Base-by-base conservation (phyloP, 106 monocot genomes). In the Allium fistulosum region DNA sequence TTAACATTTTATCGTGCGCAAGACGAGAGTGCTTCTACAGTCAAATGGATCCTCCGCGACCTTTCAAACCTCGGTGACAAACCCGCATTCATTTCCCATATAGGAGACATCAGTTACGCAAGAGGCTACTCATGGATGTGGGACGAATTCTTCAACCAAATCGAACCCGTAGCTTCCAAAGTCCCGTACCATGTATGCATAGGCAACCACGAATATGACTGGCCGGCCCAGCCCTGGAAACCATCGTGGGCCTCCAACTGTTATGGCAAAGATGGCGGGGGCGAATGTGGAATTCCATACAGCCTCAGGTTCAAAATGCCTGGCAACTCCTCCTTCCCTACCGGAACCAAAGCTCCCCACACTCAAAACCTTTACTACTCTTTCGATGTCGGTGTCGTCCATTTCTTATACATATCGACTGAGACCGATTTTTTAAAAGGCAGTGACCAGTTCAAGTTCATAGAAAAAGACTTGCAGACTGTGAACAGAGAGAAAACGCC, bases 181-280 rank as follows among this genome's bases (percentile, higher is more conserved):
- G 58, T 83, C 17, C 88, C 97, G 13, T 97, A 97, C 75, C 97
- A 97, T 72, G 97, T 97, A 12, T 86, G 84, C 66, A 92, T 92
- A 55, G 97, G 97, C 11, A 97, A 97, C 63, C 92, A 97, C 53
- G 97, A 97, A 77, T 97, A 97, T 75, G 97, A 97, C 64, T 97
- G 96, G 96, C 96, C 86, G 49, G 60, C 46, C 22, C 96, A 97
- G 78, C 97, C 97, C 57, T 97, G 97, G 97, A 86, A 58, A 68
- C 97, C 97, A 53, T 70, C 69, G 18, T 97, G 97, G 97, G 62
- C 92, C 48, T 79, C 28, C 27, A 63, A 72, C 68, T 69, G 72
- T 2, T 97, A 89, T 71, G 82, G 82, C 17, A 92, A 56, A 28
- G 97, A 97, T 70, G 92, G 97, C 49, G 97, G 97, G 63, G 97